phyloP scores from a whole-genome alignment of 2,329 filamentous ascomycete species.

The Hypoxylon rubiginosum region DNA sequence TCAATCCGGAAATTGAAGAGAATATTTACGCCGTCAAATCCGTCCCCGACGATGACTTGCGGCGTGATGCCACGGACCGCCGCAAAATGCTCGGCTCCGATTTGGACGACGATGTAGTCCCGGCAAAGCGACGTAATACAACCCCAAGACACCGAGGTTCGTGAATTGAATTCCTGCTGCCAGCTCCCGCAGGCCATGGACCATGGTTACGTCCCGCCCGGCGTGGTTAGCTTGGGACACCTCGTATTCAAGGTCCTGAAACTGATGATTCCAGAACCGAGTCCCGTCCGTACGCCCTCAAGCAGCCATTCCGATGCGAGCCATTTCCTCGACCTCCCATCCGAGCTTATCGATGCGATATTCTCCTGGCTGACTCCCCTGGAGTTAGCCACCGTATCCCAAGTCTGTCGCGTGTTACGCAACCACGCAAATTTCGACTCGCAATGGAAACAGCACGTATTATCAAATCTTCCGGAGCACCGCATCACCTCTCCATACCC shows the following conservation, averaged over 20 bases:
- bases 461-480: conserved; percentile 73
- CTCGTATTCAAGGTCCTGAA: conserved; percentile 10
- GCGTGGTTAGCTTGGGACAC: conserved; percentile 18
- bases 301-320: conserved; percentile 8
- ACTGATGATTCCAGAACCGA: conserved; percentile 34
- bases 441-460: conserved; percentile 79
- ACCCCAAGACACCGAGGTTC: conserved; percentile 37
- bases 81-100: conserved; percentile 32
- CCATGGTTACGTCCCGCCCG: conserved; percentile 8
- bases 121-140: conserved; percentile 24
- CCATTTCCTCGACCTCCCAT: conserved; percentile 71
- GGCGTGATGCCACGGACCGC: conserved; percentile 20
- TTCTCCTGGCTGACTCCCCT: conserved; percentile 73
- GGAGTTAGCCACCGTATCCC: conserved; percentile 72
- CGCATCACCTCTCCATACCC: conserved; percentile 68
- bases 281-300: conserved; percentile 21
- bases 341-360: conserved; percentile 81
- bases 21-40: conserved; percentile 50
- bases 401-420: conserved; percentile 72
- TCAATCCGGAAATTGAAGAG: conserved; percentile 55
- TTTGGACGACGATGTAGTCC: conserved; percentile 28
- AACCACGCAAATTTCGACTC: conserved; percentile 73
- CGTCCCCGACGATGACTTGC: conserved; percentile 46
- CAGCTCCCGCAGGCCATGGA: conserved; percentile 14
- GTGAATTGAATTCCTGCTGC: conserved; percentile 33